Conservation (phyloP, 108 stramenopile genomes). For the Phaeodactylum tricornutum region DNA sequence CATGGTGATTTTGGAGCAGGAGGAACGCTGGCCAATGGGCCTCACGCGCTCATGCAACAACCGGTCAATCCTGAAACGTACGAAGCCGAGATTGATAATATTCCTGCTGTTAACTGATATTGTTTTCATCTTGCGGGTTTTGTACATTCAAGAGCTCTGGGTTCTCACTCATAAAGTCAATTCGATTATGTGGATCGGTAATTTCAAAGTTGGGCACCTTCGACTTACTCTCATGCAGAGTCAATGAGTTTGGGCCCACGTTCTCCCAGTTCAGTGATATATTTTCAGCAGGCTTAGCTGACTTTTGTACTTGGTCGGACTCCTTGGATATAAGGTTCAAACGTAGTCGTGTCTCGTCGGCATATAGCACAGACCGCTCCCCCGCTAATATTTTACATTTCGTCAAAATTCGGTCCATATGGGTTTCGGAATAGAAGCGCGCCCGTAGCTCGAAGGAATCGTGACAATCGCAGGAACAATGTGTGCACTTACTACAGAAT, state of each 20-base stretch:
- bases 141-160: background rate
- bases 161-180: background rate
- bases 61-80: background rate
- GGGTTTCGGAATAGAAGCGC: constrained; percentile 2
- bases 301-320: background rate
- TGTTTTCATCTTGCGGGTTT: background rate
- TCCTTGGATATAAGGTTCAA: background rate
- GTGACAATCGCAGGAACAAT: constrained; percentile 12
- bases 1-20: constrained; percentile 18
- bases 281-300: background rate
- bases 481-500: background rate
- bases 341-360: background rate
- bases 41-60: constrained; percentile 30
- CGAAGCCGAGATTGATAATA: background rate
- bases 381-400: constrained; percentile 3
- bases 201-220: too few relatives aligned
- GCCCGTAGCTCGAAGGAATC: constrained; percentile 1
- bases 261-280: background rate
- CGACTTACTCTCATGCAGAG: too few relatives aligned
- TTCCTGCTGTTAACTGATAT: background rate
- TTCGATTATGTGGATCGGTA: too few relatives aligned
- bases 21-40: constrained; percentile 17
- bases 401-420: background rate
- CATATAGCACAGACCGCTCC: too few relatives aligned
- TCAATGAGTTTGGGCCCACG: background rate